Evolutionary conservation across 202 grass and related monocot species (phyloP).

Genomic region (Saccharum hybrid): DNA sequence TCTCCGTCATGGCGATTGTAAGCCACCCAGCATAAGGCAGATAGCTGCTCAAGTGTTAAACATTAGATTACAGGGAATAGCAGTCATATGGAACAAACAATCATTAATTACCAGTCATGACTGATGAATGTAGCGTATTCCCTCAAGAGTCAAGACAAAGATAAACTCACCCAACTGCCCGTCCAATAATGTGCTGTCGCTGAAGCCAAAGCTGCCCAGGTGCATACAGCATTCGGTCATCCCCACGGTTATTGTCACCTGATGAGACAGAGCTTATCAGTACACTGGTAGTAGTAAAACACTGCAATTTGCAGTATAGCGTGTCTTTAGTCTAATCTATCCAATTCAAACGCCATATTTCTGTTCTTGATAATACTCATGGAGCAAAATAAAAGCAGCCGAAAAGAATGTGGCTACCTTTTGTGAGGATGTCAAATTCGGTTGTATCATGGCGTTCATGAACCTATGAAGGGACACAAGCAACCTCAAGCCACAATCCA

Average conservation of each 20-base stretch:
- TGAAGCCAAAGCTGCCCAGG: conserved; percentile 83
- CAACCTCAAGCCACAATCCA: conserved; percentile 2
- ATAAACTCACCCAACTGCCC: conserved; percentile 72
- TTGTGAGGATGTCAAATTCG: conserved; percentile 85
- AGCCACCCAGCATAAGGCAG: conserved; percentile 88
- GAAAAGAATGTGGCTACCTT: conserved; percentile 57
- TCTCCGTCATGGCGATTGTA: conserved; percentile 84
- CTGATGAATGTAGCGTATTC: neutral
- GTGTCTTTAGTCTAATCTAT: neutral
- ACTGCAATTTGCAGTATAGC: neutral
- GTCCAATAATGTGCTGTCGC: conserved; percentile 85
- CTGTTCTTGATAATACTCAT: neutral
- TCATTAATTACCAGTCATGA: conserved; percentile 33
- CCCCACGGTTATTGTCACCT: conserved; percentile 77
- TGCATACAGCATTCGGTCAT: conserved; percentile 73
- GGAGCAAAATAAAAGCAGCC: neutral
- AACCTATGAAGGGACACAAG: conserved; percentile 48
- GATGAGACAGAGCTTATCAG: conserved; percentile 36
- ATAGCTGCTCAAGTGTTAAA: conserved; percentile 55
- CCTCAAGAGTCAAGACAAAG: conserved; percentile 4
- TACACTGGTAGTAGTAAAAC: neutral
- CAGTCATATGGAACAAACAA: neutral
- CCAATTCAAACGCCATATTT: neutral
- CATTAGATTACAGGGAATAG: neutral
- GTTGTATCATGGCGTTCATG: conserved; percentile 68